phyloP scores from a whole-genome alignment of 2,329 filamentous ascomycete species.

The Microcyclosporella mali region DNA sequence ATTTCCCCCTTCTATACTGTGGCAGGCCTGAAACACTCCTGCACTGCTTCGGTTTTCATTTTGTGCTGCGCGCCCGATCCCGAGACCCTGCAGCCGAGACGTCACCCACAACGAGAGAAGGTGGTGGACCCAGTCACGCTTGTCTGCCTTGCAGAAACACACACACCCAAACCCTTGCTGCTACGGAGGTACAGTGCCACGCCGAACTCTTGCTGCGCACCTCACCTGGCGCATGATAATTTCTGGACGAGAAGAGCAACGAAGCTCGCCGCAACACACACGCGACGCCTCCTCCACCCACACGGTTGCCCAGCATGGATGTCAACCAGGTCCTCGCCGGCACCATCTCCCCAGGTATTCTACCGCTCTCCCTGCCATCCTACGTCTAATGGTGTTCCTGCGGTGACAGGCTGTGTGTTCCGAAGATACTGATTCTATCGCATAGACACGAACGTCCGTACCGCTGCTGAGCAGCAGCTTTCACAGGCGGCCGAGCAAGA shows the following conservation, averaged over 20 bases:
- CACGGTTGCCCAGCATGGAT: slow-evolving; percentile 62
- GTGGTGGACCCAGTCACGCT: too few relatives aligned
- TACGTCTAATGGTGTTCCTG: slow-evolving; percentile 12
- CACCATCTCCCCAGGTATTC: slow-evolving; percentile 88
- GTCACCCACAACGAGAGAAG: too few relatives aligned
- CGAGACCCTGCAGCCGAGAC: too few relatives aligned
- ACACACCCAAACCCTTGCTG: slow-evolving; percentile 1
- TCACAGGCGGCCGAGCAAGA: slow-evolving; percentile 86
- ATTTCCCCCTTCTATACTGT: too few relatives aligned
- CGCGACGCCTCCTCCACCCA: neutral
- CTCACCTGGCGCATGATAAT: slow-evolving; percentile 10
- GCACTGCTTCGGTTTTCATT: too few relatives aligned
- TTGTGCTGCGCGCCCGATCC: too few relatives aligned
- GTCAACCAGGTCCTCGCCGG: slow-evolving; percentile 97
- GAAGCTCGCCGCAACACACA: slow-evolving; percentile 16
- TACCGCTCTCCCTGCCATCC: slow-evolving; percentile 5
- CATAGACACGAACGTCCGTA: slow-evolving; percentile 80
- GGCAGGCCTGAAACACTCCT: too few relatives aligned
- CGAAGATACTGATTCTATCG: slow-evolving; percentile 22
- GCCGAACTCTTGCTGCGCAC: neutral
- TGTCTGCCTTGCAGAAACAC: slow-evolving; percentile 1
- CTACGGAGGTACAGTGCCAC: too few relatives aligned
- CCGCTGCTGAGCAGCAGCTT: slow-evolving; percentile 89
- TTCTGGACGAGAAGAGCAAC: slow-evolving; percentile 13
- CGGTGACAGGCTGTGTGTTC: too few relatives aligned